Evolutionary conservation across 345 rosid species (phyloP), one percentile per base, ranked within the genome.

Genomic region (Noccaea bulbosa): DNA sequence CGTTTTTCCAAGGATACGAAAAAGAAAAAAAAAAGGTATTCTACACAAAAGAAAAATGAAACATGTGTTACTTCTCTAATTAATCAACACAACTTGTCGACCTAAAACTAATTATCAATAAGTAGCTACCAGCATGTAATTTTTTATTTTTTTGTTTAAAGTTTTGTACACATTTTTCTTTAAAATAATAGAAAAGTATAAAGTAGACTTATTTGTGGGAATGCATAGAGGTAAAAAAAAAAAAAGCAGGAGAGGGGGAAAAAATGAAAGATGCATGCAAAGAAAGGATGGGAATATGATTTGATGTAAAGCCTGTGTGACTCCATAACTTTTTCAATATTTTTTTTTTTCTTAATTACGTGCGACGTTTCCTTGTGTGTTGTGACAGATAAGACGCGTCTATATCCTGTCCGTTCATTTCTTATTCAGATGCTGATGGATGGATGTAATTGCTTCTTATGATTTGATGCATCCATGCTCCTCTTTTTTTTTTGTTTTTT

Each of bases 401-500:
- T 33, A 4, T 50, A 67, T 74, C 68, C 55, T 61, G 35, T 74
- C 73, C 78, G 73, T 67, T 5, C 14, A 34, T 67, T 66, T 73
- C 22, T 57, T 67, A 2, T 12, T 43, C 54, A 9, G 17, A 43
- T 37, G 1, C 20, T 60, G 67, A 66, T 74, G 62, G 55, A 74
- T 43, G 78, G 78, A 67, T 59, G 72, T 74, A 62, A 74, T 74
- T 45, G 30, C 73, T 66, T 67, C 78, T 51, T 37, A 43, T 60
- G 78, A 74, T 74, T 74, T 74, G 78, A 74, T 67, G 73, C 56
- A 74, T 67, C 78, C 55, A 74, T 74, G 73, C 67, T 50, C 45
- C 5, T 14, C 37, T 40, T 11, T 1, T 9, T 9, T 3, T 7
- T 52, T 30, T 40, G 2, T 41, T 15, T 41, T 5, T 30, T 51